Conservation (phyloP, 495 filamentous ascomycete genomes). For the Podospora appendiculata region DNA sequence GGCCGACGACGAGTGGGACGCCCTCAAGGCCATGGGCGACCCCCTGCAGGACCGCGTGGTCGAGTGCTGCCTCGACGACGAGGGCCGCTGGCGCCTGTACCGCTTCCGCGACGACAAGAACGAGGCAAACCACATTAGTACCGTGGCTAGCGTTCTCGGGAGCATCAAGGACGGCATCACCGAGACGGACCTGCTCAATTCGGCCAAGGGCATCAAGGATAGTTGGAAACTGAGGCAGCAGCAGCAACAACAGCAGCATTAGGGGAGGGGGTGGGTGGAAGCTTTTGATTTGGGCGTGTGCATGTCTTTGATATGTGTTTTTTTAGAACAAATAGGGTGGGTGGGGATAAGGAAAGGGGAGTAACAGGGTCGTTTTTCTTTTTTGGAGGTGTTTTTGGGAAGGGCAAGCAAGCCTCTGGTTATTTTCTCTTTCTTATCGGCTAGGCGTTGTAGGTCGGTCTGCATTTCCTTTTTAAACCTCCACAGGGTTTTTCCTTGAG, state of each 20-base stretch:
- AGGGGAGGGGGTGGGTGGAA: neutral
- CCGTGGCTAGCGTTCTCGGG: slow-evolving; percentile 71
- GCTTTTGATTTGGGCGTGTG: neutral
- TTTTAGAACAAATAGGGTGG: neutral
- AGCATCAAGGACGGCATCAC: slow-evolving; percentile 71
- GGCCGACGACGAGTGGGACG: slow-evolving; percentile 74
- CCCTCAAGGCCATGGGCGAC: slow-evolving; percentile 57
- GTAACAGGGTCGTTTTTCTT: neutral
- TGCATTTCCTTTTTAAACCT: too few relatives aligned
- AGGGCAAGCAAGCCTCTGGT: too few relatives aligned
- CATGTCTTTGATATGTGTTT: neutral
- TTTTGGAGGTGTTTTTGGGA: neutral
- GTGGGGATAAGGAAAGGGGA: neutral
- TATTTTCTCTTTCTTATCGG: too few relatives aligned
- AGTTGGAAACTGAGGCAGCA: slow-evolving; percentile 57
- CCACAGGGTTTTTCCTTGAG: too few relatives aligned
- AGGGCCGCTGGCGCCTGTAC: slow-evolving; percentile 73
- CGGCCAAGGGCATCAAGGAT: slow-evolving; percentile 58
- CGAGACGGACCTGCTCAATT: slow-evolving; percentile 44
- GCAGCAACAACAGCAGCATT: slow-evolving; percentile 8
- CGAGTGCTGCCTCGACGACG: slow-evolving; percentile 73
- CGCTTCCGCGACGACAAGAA: slow-evolving; percentile 85
- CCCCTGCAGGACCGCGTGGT: slow-evolving; percentile 78
- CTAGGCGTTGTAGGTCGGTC: too few relatives aligned
- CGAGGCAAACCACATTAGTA: slow-evolving; percentile 80